Evolutionary conservation across 2,329 filamentous ascomycete species (phyloP), one percentile per base, ranked within the genome.

Genomic region (Fusarium drepaniforme): DNA sequence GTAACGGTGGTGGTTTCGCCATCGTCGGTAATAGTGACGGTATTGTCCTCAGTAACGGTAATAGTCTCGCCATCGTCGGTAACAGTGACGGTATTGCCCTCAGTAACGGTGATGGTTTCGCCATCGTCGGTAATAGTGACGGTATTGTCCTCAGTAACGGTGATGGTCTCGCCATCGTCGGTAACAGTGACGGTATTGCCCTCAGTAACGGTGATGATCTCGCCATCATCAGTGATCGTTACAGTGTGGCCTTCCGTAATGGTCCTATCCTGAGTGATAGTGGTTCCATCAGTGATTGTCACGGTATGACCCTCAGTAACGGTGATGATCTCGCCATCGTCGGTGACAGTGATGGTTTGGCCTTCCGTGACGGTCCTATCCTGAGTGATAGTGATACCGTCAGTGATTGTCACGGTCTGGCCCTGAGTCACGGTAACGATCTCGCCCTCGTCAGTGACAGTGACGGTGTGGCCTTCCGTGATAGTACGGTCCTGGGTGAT

Each of bases 171-270:
- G 30, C 30, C 30, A 30, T 30, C 30, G 30, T 30, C 30, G 30
- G 30, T 30, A 11, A 30, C 9, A 9, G 30, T 30, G 8, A 66
- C 37, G 6, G 71, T 67, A 13, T 53, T 8, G 25, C 40, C 51
- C 23, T 69, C 37, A 9, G 70, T 70, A 13, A 68, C 56, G n/a
- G 59, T 66, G 9, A 61, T 30, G 11, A 57, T 68, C 12, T 65
- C 28, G 2, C 53, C 64, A n/a, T 23, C n/a, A 11, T 35, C 58
- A 21, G 35, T 40, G 21, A 33, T 18, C 15, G 38, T 44, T 1
- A 30, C 9, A 11, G 37, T 42, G 3, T 51, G 23, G 46, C 46
- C 46, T 16, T 49, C 13, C 30, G 30, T 33, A 8, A 33, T 8
- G 30, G 30, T 33, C 30, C 30, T 33, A 33, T 33, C 30, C 30